Base-by-base conservation (phyloP, 495 filamentous ascomycete species). In the Staphylotrichum longicolle region DNA sequence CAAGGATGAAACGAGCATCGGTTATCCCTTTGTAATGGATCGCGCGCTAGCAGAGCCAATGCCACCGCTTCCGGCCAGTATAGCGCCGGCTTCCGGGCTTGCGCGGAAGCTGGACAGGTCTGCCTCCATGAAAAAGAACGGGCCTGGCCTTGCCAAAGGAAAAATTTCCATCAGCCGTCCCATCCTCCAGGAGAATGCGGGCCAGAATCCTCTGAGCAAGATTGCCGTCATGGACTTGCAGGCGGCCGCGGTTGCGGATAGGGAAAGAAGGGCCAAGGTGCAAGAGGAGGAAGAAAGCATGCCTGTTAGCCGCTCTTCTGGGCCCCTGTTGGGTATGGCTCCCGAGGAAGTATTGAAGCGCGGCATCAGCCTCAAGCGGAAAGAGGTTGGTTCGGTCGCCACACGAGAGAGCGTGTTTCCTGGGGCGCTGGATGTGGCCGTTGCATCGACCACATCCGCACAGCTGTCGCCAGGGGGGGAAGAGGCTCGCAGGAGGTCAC, bases 111-210 rank as follows among this genome's bases (percentile, higher is more conserved):
- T 68, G 30, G 64, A 69, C 4, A 50, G 58, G 41, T 54, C 65
- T 39, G 56, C 39, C 66, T 49, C 64, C 73, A 27, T 27, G 58
- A 79, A 78, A 66, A 67, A 66, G 49, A 42, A 60, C 32, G 34
- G 74, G 41, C 73, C 74, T 44, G 63, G 58, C 12, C 68, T 67
- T 40, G 65, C 46, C 10, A 75, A 73, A 40, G 61, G 59, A 44
- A 82, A 72, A 49, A 57, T 81, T 7, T 63, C 68, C 10, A 84
- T 84, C 51, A 78, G 81, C 30, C 72, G 75, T n/a, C 82, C 82
- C 32, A 71, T 84, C 53, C 58, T 80, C 42, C 68, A 76, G 60
- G 66, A 70, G n/a, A 68, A 74, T 45, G 70, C 70, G 39, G 61
- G 55, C 57, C 64, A 65, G 35, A 75, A 78, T 54, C 70, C 77